These are phyloP conservation scores for Aspergillus hiratsukae DNA, from an alignment of 2,329 filamentous ascomycete species.

Conservation along the genomic window DNA sequence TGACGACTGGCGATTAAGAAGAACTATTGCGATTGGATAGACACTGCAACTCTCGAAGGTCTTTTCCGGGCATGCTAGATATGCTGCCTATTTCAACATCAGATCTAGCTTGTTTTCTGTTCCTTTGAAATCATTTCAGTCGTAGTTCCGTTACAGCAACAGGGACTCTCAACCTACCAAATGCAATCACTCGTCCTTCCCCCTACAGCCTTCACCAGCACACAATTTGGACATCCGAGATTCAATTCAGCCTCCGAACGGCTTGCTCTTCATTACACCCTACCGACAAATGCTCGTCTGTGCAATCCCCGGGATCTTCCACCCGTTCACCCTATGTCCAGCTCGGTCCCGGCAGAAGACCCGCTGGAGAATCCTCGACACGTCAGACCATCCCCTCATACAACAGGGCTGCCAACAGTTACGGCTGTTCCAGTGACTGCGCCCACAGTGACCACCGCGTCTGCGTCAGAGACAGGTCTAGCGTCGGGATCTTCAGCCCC, in stretches of 20 bases:
- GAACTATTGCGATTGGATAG: constrained; percentile 12
- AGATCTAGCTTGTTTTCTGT: constrained; percentile 16
- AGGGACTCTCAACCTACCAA: constrained; percentile 18
- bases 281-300: constrained; percentile 35
- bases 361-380: constrained; percentile 35
- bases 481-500: constrained; percentile 14
- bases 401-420: constrained; percentile 20
- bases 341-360: constrained; percentile 35
- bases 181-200: constrained; percentile 42
- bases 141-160: constrained; percentile 5
- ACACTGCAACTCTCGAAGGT: constrained; percentile 6
- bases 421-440: constrained; percentile 9
- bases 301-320: constrained; percentile 37
- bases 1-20: constrained; percentile 25
- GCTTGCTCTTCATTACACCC: constrained; percentile 30
- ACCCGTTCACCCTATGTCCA: constrained; percentile 42
- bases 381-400: constrained; percentile 28
- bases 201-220: constrained; percentile 32
- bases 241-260: constrained; percentile 32
- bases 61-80: constrained; percentile 18
- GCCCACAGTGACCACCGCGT: constrained; percentile 5
- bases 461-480: constrained; percentile 8
- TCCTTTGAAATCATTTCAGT: constrained; percentile 19
- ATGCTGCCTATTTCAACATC: constrained; percentile 24
- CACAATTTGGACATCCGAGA: constrained; percentile 34